Evolutionary conservation across 495 filamentous ascomycete genomes (phyloP).

Genomic region (Talaromyces wortmannii): DNA sequence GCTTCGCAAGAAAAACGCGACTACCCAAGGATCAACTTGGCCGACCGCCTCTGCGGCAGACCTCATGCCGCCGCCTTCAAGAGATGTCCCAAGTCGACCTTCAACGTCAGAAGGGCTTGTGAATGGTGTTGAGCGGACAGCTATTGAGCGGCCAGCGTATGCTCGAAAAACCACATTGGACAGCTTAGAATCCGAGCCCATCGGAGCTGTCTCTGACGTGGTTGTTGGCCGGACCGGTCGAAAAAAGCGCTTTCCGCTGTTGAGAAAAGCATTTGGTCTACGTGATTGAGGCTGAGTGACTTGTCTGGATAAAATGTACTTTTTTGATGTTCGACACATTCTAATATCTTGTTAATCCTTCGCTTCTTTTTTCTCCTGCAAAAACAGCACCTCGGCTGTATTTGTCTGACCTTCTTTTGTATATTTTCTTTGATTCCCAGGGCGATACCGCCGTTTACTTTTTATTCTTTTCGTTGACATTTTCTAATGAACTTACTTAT

Average conservation of each 20-base stretch:
- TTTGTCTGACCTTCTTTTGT: too few relatives aligned
- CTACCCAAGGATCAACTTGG: neutral
- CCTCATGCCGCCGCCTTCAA: too few relatives aligned
- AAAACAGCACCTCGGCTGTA: too few relatives aligned
- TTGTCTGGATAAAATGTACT: too few relatives aligned
- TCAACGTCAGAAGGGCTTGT: constrained; percentile 5
- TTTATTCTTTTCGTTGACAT: too few relatives aligned
- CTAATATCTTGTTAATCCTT: neutral
- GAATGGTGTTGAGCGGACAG: constrained; percentile 1
- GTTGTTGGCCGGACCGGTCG: constrained; percentile 32
- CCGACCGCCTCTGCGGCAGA: neutral
- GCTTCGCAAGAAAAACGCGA: constrained; percentile 21
- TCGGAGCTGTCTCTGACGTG: constrained; percentile 20
- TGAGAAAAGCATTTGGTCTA: constrained; percentile 43
- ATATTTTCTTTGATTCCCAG: too few relatives aligned
- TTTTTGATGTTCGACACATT: neutral
- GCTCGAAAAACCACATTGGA: constrained; percentile 6
- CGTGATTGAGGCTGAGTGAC: constrained; percentile 18
- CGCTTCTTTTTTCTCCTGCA: neutral
- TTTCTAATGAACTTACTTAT: too few relatives aligned
- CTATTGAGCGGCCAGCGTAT: constrained; percentile 1
- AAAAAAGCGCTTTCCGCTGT: constrained; percentile 43
- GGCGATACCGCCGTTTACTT: too few relatives aligned
- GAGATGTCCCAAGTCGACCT: neutral
- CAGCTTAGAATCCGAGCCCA: constrained; percentile 4